A percentile compares a stretch with the other conserved stretches of the same genome.
phyloP scores from a whole-genome alignment of 768 basidiomycete species.

The Podaxis sp. region DNA sequence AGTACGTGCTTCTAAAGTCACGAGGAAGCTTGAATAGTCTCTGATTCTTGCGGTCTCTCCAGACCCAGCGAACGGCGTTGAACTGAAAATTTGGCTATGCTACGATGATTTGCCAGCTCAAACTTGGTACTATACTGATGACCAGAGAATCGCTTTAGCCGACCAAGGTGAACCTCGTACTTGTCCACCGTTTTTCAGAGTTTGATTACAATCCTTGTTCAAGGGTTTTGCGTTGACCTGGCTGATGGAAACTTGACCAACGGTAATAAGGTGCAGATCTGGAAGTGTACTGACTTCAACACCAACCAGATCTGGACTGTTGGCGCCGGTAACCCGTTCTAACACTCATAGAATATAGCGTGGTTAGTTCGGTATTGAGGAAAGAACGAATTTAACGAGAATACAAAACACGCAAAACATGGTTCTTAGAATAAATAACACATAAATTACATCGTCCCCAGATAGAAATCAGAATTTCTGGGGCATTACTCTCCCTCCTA shows the following conservation, averaged over 20 bases:
- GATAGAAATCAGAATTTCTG: conserved; percentile 4
- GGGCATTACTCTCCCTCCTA: neutral
- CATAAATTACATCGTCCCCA: neutral
- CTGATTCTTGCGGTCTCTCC: neutral
- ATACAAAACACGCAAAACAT: neutral
- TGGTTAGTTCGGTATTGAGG: too few species aligned
- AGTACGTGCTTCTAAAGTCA: conserved; percentile 15
- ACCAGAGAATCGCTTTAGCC: conserved; percentile 12
- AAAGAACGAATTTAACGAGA: neutral
- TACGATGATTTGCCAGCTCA: conserved; percentile 20
- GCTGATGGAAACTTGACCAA: conserved; percentile 22
- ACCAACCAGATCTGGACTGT: conserved; percentile 22
- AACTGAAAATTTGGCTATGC: conserved; percentile 26
- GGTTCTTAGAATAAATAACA: neutral
- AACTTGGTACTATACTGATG: conserved; percentile 18
- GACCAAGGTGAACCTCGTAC: conserved; percentile 10
- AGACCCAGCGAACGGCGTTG: conserved; percentile 17
- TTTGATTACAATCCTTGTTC: neutral
- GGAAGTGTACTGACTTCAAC: conserved; percentile 22
- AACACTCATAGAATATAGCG: too few species aligned
- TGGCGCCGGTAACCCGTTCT: neutral
- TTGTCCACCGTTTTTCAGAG: neutral
- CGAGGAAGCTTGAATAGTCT: neutral
- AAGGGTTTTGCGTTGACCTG: conserved; percentile 24
- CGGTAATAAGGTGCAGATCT: conserved; percentile 22